Evolutionary conservation across 495 filamentous ascomycete genomes (phyloP).

Genomic region (Evernia prunastri): DNA sequence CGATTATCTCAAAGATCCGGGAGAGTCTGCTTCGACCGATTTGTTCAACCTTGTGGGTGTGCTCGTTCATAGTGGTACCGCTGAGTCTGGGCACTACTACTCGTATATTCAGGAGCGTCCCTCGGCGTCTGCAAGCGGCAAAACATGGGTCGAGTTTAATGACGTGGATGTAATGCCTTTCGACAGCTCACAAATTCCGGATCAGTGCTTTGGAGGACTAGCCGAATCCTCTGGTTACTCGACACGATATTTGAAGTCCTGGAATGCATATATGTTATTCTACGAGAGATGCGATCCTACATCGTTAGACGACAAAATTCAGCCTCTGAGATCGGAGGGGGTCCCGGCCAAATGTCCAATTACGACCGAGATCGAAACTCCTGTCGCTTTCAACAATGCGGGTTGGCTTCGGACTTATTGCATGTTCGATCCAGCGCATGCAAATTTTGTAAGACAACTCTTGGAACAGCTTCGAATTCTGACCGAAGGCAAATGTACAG

Average conservation of each 20-base stretch:
- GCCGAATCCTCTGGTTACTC: conserved; percentile 38
- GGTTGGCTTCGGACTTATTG: conserved; percentile 68
- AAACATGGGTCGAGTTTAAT: conserved; percentile 86
- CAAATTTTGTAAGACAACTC: conserved; percentile 56
- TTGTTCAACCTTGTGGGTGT: conserved; percentile 88
- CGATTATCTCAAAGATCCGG: conserved; percentile 67
- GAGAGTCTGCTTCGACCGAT: conserved; percentile 50
- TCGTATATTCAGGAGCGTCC: conserved; percentile 85
- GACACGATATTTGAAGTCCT: conserved; percentile 55
- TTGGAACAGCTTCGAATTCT: conserved; percentile 44
- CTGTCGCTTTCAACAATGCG: conserved; percentile 68
- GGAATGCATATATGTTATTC: conserved; percentile 96
- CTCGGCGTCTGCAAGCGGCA: conserved; percentile 38
- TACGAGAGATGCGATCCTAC: conserved; percentile 76
- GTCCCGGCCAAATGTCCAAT: conserved; percentile 53
- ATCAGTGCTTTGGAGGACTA: conserved; percentile 73
- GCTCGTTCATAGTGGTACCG: conserved; percentile 85
- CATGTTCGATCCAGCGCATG: conserved; percentile 69
- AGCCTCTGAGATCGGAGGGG: conserved; percentile 31
- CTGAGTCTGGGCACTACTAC: conserved; percentile 95
- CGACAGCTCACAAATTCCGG: conserved; percentile 64
- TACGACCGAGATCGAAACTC: conserved; percentile 47
- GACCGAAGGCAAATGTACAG: conserved; percentile 40
- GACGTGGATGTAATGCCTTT: conserved; percentile 74
- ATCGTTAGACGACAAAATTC: conserved; percentile 32